phyloP scores from a whole-genome alignment of 2,329 filamentous ascomycete genomes.

The Fusarium dlaminii region DNA sequence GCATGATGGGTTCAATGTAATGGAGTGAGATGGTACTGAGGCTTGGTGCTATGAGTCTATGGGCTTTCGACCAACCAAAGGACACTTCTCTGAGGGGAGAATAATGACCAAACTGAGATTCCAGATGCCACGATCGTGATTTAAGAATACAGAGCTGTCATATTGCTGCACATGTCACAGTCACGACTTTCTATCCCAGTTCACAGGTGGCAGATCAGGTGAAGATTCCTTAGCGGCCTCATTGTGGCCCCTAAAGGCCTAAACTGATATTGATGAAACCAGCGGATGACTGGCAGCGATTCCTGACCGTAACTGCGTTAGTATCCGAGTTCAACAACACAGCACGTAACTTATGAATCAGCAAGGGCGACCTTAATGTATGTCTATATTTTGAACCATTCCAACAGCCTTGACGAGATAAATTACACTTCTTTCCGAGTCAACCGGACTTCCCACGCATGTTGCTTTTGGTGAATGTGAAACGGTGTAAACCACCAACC shows the following conservation, averaged over 20 bases:
- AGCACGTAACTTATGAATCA: neutral
- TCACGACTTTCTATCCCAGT: neutral
- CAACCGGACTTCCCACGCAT: neutral
- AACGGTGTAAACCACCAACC: neutral
- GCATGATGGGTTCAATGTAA: neutral
- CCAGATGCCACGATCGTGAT: neutral
- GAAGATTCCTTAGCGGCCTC: neutral
- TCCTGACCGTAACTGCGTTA: neutral
- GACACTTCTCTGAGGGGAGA: neutral
- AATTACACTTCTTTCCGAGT: neutral
- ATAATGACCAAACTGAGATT: neutral
- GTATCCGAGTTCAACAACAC: too few relatives aligned
- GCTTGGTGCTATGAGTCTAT: conserved; percentile 20
- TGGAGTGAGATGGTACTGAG: neutral
- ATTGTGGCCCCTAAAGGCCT: neutral
- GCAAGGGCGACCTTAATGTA: neutral
- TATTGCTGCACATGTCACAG: neutral
- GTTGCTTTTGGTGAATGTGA: neutral
- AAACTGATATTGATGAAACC: neutral
- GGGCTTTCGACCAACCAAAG: conserved; percentile 3
- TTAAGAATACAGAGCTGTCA: neutral
- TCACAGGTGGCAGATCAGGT: neutral
- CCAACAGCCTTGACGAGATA: neutral
- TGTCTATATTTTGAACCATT: neutral
- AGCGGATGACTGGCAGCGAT: neutral